Evolutionary conservation across 2,329 filamentous ascomycete genomes (phyloP), one percentile per base, ranked within the genome.

Genomic region (Fusarium kyushuense): DNA sequence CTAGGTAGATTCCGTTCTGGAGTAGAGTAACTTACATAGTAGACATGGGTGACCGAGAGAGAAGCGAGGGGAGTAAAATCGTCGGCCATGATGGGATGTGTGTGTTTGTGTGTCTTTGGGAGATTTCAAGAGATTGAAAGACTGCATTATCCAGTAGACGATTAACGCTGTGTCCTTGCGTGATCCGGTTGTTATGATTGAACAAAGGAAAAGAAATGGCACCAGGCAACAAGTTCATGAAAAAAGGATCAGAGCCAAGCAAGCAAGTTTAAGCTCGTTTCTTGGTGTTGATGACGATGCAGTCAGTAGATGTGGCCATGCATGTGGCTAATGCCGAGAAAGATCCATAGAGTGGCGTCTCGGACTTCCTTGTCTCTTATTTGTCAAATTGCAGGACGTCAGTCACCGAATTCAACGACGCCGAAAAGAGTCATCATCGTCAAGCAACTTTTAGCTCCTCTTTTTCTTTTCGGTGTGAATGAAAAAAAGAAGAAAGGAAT

Each of bases 21-120:
- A 16, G 29, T 33, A n/a, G n/a, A 53, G 27, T 41, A 14, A 46
- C 88, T 76, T 82, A 96, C 94, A 85, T 98, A 98, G 83, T 96
- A 93, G 72, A 98, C 94, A 82, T 98, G 95, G 13, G 96, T 98
- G 72, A 99, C 83, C 52, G 95, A 97, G 64, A 99, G 87, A 25
- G 95, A 98, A 52, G 94, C 93, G 58, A 98, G 84, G 40, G 92
- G 89, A n/a, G 74, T 63, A n/a, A 71, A 71, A 53, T 72, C 71
- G 59, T 73, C 63, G 47, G 70, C 72, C 71, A 74, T 74, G 69
- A 60, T 72, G 67, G 53, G 60, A 36, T 46, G 32, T 36, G 32
- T 42, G 35, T 25, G 21, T 14, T 30, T 45, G 30, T 27, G 25
- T 16, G 33, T 47, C 27, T 21, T 36, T 10, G 53, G 19, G 32